Evolutionary conservation across 2,329 filamentous ascomycete species (phyloP).

Genomic region (Fusarium irregulare): DNA sequence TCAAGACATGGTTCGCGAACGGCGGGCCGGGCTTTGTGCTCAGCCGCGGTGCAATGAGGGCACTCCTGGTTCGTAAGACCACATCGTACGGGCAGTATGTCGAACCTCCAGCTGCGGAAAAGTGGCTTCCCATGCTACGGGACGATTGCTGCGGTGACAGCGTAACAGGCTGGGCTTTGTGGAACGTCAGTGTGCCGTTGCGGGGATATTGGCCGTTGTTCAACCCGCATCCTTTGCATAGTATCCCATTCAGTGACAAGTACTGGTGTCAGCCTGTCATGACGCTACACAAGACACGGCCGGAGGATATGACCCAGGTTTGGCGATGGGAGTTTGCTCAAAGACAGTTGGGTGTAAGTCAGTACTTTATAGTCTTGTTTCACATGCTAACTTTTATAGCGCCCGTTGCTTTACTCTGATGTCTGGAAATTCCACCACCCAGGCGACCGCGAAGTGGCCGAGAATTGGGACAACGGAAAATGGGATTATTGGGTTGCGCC

Average conservation of each 20-base stretch:
- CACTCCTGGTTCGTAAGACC: slow-evolving; percentile 50
- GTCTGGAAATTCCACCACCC: slow-evolving; percentile 53
- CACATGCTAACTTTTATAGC: slow-evolving; percentile 37
- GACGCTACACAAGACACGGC: slow-evolving; percentile 60
- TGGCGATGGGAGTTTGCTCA: slow-evolving; percentile 59
- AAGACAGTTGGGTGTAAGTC: slow-evolving; percentile 49
- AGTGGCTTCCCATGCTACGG: slow-evolving; percentile 55
- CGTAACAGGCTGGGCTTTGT: slow-evolving; percentile 60
- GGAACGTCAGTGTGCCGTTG: slow-evolving; percentile 57
- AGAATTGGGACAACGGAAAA: slow-evolving; percentile 50
- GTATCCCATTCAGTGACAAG: slow-evolving; percentile 58
- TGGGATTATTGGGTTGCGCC: slow-evolving; percentile 48
- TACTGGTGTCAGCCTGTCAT: slow-evolving; percentile 64
- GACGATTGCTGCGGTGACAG: slow-evolving; percentile 66
- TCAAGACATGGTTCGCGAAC: slow-evolving; percentile 59
- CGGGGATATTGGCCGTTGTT: slow-evolving; percentile 63
- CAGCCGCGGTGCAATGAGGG: slow-evolving; percentile 58
- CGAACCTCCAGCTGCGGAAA: slow-evolving; percentile 53
- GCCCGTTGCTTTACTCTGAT: slow-evolving; percentile 53
- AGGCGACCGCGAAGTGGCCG: slow-evolving; percentile 36
- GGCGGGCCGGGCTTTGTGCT: slow-evolving; percentile 62
- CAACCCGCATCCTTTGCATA: slow-evolving; percentile 62
- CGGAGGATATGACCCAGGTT: slow-evolving; percentile 60
- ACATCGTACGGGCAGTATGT: slow-evolving; percentile 52
- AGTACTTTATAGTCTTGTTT: background rate